Evolutionary conservation across 139 green algal species (phyloP).

Genomic region (Nannochloris sp.): DNA sequence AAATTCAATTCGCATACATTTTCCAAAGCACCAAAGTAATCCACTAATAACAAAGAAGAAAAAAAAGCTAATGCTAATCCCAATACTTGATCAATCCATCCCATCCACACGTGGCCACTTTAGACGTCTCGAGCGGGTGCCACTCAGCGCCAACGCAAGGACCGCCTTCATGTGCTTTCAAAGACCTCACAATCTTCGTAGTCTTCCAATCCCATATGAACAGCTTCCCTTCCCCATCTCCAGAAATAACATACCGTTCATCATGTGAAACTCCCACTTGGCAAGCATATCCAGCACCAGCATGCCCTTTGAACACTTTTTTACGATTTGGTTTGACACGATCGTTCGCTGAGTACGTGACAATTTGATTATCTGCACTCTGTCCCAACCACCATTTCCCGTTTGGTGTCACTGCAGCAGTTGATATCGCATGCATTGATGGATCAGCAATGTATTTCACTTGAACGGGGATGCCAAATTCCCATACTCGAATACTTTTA

Average conservation of each 20-base stretch:
- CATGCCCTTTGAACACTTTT: conserved; percentile 94
- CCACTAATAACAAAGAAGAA: too few relatives aligned
- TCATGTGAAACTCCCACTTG: conserved; percentile 67
- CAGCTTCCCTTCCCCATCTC: conserved; percentile 82
- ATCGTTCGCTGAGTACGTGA: conserved; percentile 87
- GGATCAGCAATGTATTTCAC: conserved; percentile 94
- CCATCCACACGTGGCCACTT: conserved; percentile 91
- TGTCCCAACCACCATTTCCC: conserved; percentile 66
- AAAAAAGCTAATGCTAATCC: conserved; percentile 43
- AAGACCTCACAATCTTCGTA: conserved; percentile 38
- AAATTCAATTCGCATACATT: too few relatives aligned
- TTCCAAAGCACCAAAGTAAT: too few relatives aligned
- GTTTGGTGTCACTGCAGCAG: conserved; percentile 64
- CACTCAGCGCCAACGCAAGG: conserved; percentile 88
- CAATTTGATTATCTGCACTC: conserved; percentile 69
- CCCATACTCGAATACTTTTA: conserved; percentile 97
- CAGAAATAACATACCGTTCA: conserved; percentile 73
- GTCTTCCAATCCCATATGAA: conserved; percentile 98
- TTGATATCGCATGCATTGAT: conserved; percentile 91
- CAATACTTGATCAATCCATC: conserved; percentile 89
- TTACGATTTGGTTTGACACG: conserved; percentile 88
- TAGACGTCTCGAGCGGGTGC: conserved; percentile 84
- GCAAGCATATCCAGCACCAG: conserved; percentile 27
- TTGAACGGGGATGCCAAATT: conserved; percentile 94
- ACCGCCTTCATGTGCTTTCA: conserved; percentile 75